Conservation (phyloP, 495 filamentous ascomycete genomes). For the Aspergillus sparsus region DNA sequence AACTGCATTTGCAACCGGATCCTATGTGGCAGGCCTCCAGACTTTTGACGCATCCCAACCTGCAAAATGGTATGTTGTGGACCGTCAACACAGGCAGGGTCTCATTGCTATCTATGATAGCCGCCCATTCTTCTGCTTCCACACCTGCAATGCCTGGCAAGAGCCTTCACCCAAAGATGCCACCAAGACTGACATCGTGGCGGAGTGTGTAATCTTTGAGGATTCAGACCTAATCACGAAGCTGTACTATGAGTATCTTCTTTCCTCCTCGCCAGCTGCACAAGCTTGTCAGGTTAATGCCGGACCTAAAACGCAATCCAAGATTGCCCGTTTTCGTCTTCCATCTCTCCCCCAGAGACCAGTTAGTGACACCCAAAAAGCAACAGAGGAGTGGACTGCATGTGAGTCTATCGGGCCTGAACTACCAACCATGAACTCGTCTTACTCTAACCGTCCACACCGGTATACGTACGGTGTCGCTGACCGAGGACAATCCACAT, state of each 20-base stretch:
- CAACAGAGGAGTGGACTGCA: conserved; percentile 38
- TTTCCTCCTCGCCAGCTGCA: conserved; percentile 40
- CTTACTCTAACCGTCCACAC: conserved; percentile 50
- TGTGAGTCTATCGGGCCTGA: conserved; percentile 49
- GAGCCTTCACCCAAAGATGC: conserved; percentile 44
- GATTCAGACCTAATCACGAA: conserved; percentile 53
- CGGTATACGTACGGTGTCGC: conserved; percentile 66
- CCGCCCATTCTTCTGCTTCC: conserved; percentile 70
- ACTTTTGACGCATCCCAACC: conserved; percentile 50
- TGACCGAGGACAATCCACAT: conserved; percentile 57
- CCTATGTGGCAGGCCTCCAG: conserved; percentile 30
- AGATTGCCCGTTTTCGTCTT: conserved; percentile 52
- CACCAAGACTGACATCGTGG: conserved; percentile 51
- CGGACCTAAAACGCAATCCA: conserved; percentile 36
- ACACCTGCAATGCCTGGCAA: conserved; percentile 74
- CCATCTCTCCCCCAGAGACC: conserved; percentile 31
- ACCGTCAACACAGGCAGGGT: conserved; percentile 54
- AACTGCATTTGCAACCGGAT: conserved; percentile 48
- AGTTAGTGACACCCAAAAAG: conserved; percentile 15
- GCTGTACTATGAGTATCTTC: conserved; percentile 60
- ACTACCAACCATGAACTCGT: conserved; percentile 68
- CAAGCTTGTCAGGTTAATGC: conserved; percentile 31
- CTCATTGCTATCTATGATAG: conserved; percentile 61
- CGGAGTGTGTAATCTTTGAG: conserved; percentile 58
- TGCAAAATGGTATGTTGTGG: conserved; percentile 69